These are phyloP conservation scores for Hypericum androsaemum DNA, from an alignment of 345 rosid species.

Conservation along the genomic window DNA sequence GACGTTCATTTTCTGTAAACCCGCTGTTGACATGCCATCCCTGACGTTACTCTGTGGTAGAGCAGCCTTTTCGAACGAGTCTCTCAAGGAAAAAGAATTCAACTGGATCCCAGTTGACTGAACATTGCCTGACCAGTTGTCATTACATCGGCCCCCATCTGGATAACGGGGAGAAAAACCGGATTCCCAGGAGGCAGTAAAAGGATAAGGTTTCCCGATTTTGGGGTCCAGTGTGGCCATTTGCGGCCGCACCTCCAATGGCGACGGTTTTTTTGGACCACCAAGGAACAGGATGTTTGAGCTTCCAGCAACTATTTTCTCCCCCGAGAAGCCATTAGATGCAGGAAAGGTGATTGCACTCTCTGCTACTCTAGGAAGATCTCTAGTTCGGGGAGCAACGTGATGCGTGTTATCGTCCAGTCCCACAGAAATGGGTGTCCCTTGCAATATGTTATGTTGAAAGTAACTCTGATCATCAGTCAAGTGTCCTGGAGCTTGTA, in stretches of 20 bases:
- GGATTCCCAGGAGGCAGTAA: no score
- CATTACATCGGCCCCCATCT: slow-evolving; percentile 15
- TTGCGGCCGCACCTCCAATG: slow-evolving; percentile 41
- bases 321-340: slow-evolving; percentile 27
- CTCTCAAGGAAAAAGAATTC: no score
- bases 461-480: slow-evolving; percentile 33
- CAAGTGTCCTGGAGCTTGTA: slow-evolving; percentile 28
- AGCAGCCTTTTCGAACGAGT: no score
- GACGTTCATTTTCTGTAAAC: slow-evolving; percentile 23
- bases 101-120: no score
- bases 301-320: slow-evolving; percentile 21
- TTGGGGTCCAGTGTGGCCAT: no score
- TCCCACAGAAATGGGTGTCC: slow-evolving; percentile 58
- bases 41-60: no score
- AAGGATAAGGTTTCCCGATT: no score
- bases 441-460: slow-evolving; percentile 53
- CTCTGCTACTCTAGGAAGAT: slow-evolving; percentile 22
- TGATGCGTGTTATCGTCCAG: slow-evolving; percentile 44
- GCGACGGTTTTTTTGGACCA: slow-evolving; percentile 31
- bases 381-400: slow-evolving; percentile 18
- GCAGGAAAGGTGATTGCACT: slow-evolving; percentile 18
- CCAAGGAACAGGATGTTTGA: slow-evolving; percentile 31
- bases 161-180: slow-evolving; percentile 25
- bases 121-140: no score
- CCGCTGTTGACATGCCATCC: slow-evolving; percentile 25